Evolutionary conservation across 2,329 filamentous ascomycete genomes (phyloP).

Genomic region (Plenodomus tracheiphilus): DNA sequence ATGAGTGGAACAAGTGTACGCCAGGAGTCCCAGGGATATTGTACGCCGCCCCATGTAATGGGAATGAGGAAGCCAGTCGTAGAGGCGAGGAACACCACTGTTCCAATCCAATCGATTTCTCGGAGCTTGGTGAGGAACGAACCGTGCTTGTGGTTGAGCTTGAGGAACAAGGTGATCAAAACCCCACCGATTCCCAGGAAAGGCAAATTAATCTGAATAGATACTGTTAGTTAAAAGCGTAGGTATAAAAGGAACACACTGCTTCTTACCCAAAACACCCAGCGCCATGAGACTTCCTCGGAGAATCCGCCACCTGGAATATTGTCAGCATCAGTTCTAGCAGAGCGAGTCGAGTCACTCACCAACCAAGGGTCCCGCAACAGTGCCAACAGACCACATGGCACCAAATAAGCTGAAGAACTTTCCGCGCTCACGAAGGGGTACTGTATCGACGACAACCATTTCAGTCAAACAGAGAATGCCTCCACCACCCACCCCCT

Average conservation of each 20-base stretch:
- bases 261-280: slow-evolving; percentile 71
- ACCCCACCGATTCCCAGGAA: slow-evolving; percentile 56
- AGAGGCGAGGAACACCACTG: slow-evolving; percentile 62
- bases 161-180: slow-evolving; percentile 57
- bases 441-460: slow-evolving; percentile 52
- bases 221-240: too few relatives aligned
- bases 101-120: slow-evolving; percentile 66
- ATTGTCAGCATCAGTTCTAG: slow-evolving; percentile 1
- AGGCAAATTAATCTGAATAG: too few relatives aligned
- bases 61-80: slow-evolving; percentile 64
- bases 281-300: slow-evolving; percentile 59
- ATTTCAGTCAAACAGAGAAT: slow-evolving; percentile 50
- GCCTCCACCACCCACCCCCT: slow-evolving; percentile 49
- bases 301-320: slow-evolving; percentile 55
- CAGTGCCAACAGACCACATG: slow-evolving; percentile 61
- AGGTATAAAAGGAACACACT: too few relatives aligned
- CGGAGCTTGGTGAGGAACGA: slow-evolving; percentile 54
- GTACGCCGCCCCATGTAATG: slow-evolving; percentile 66
- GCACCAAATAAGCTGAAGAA: slow-evolving; percentile 47
- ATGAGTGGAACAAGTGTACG: slow-evolving; percentile 64
- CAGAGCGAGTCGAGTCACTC: neutral
- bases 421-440: slow-evolving; percentile 48
- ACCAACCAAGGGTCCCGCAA: slow-evolving; percentile 53
- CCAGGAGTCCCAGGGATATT: slow-evolving; percentile 67
- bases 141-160: slow-evolving; percentile 54